These are phyloP conservation scores for Mycena capillaripes DNA, from an alignment of 768 basidiomycete species.

Conservation along the genomic window DNA sequence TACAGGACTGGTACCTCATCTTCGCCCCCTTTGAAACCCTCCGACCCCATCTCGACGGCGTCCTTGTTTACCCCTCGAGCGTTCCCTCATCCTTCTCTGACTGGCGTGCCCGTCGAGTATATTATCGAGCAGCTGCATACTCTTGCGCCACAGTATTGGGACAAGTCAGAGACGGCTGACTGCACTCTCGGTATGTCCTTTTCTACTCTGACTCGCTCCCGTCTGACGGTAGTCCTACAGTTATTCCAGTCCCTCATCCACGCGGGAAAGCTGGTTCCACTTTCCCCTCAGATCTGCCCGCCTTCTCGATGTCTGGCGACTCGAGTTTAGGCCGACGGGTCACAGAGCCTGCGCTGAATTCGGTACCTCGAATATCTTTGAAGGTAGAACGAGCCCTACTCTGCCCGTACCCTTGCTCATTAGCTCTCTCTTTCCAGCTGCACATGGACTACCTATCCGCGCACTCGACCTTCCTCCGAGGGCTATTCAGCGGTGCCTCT, in stretches of 20 bases:
- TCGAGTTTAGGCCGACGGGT: constrained; percentile 62
- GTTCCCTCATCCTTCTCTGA: constrained; percentile 75
- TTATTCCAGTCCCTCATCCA: constrained; percentile 66
- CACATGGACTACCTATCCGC: constrained; percentile 87
- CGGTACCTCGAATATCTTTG: constrained; percentile 71
- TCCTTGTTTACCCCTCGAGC: constrained; percentile 66
- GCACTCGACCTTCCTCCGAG: constrained; percentile 83
- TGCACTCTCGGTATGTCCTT: constrained; percentile 77
- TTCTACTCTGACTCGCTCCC: constrained; percentile 50
- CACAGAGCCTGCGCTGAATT: constrained; percentile 65
- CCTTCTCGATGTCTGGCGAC: constrained; percentile 48
- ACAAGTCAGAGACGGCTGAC: constrained; percentile 81
- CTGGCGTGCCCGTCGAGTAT: constrained; percentile 78
- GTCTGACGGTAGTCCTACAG: constrained; percentile 63
- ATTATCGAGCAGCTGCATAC: constrained; percentile 77
- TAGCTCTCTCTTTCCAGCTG: constrained; percentile 58
- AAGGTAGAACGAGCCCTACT: constrained; percentile 60
- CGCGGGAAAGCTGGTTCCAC: constrained; percentile 47
- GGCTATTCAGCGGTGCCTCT: constrained; percentile 77
- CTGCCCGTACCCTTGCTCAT: background rate
- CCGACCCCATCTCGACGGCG: constrained; percentile 29
- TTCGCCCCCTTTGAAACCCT: constrained; percentile 30
- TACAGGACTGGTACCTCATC: constrained; percentile 43
- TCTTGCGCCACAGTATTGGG: constrained; percentile 80
- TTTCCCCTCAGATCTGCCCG: constrained; percentile 45